Base-by-base conservation (phyloP, 73 alveolate species). In the Paramecium octaurelia region DNA sequence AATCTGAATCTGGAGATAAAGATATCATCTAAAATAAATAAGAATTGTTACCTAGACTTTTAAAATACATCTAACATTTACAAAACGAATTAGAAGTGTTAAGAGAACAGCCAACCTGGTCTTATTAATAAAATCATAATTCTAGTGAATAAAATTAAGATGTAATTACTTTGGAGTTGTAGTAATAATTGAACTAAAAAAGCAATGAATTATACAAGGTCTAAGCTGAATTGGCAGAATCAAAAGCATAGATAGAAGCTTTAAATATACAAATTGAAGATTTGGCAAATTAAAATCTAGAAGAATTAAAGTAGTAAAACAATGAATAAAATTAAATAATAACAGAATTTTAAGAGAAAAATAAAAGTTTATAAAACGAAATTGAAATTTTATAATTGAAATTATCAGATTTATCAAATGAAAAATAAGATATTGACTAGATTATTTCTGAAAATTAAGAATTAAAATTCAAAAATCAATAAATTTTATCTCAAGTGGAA, bases 61-160 rank as follows among this genome's bases (percentile, higher is more conserved):
- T 64, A 14, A 27, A 34, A 64, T 64, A 64, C 35, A 64, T 64
- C 9, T n/a, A 64, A 31, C 84, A 64, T 64, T 34, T 64, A 31
- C 31, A 64, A 64, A 64, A 64, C 14, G 84, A 64, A 64, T 64
- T 64, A 64, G 84, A 64, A 64, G 84, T 64, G 1, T 34, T 64
- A 64, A 64, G 84, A 6, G 84, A 64, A 64, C 24, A 64, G 12
- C 84, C 84, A 27, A 64, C 84, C 9, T 64, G 84, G 84, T 64
- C 84, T 2, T 64, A 31, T 64, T 27, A 64, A 31, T 64, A 64
- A 64, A 64, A 64, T 34, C 84, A 27, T 31, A 64, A 3, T 64
- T 31, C 46, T 6, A 64, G 46, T 64, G 50, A 64, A 64, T 27
- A 64, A 34, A 64, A 31, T 27, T 31, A 34, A 31, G 84, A 64